Percentiles rank a stretch among this genome's conserved stretches.
phyloP scores from a whole-genome alignment of 2,329 filamentous ascomycete species.

The Cladosporium oxysporum region DNA sequence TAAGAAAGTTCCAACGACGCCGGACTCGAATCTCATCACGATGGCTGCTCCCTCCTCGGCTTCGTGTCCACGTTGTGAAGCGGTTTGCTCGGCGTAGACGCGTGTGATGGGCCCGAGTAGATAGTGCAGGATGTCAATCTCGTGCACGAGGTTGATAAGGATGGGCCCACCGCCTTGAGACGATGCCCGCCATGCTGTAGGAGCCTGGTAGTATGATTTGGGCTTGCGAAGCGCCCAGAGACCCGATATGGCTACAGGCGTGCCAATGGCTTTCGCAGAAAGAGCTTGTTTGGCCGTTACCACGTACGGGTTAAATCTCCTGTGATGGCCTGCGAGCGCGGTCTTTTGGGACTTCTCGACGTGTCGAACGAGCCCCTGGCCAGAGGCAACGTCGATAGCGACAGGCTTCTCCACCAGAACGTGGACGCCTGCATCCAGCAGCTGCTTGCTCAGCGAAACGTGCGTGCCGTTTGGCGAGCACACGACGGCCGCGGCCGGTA shows the following conservation, averaged over 20 bases:
- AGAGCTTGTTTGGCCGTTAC: slow-evolving; percentile 52
- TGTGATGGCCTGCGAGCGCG: slow-evolving; percentile 60
- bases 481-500: slow-evolving; percentile 58
- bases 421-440: slow-evolving; percentile 53
- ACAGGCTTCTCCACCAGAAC: slow-evolving; percentile 62
- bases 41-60: slow-evolving; percentile 61
- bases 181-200: slow-evolving; percentile 51
- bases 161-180: slow-evolving; percentile 50
- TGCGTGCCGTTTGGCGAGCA: slow-evolving; percentile 64
- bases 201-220: slow-evolving; percentile 51
- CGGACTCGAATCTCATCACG: slow-evolving; percentile 55
- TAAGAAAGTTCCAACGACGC: slow-evolving; percentile 59
- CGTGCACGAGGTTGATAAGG: slow-evolving; percentile 63
- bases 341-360: slow-evolving; percentile 31
- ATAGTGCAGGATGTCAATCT: slow-evolving; percentile 60
- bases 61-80: slow-evolving; percentile 47
- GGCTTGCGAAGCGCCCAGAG: slow-evolving; percentile 59
- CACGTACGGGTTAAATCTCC: slow-evolving; percentile 61
- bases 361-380: slow-evolving; percentile 35
- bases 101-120: slow-evolving; percentile 56
- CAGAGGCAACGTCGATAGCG: slow-evolving; percentile 44
- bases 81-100: slow-evolving; percentile 53
- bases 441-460: slow-evolving; percentile 51
- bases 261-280: slow-evolving; percentile 45
- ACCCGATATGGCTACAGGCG: slow-evolving; percentile 55